Base-by-base conservation (phyloP, 768 basidiomycete species). In the Amanita muscaria region DNA sequence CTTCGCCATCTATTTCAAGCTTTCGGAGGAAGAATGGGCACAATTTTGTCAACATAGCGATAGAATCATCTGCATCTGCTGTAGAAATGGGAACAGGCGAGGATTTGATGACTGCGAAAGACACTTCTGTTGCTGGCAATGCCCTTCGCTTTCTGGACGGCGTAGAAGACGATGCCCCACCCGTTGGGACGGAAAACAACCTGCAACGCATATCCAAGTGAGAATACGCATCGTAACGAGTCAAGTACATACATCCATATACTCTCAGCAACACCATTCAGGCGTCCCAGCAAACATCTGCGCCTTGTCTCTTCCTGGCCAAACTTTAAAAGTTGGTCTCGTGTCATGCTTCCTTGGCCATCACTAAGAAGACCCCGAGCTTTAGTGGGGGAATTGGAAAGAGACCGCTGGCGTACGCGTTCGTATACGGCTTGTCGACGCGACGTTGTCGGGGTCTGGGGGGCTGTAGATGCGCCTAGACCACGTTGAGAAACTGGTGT, bases 231-330 rank as follows among this genome's bases (percentile, higher is more conserved):
- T 29, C 25, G 27, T 21, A 25, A 31, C 14, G 49, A 51, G 48
- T 40, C 27, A 38, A 46, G 46, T n/a, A 64, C 80, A 60, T 50
- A 85, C 88, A 89, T 88, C 85, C 88, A 90, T 14, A 83, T 75
- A 51, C 87, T 84, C 56, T 91, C 88, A n/a, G 88, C 88, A 22
- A 91, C 76, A 8, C 83, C 81, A 21, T 74, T 73, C 5, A 91
- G 72, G 15, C 88, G 77, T 40, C 88, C 88, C 6, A 91, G 68
- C 23, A 89, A 59, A 51, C 83, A 87, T 29, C 87, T 70, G 46
- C 83, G 72, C 48, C 85, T 73, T 64, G 84, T 74, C 57, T 86
- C 88, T 47, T 88, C 86, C 56, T 88, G 86, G 32, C 79, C 70
- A 44, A 88, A 64, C 61, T 80, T 83, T 33, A 80, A 60, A 49